phyloP scores from a whole-genome alignment of 1,139 yeast genomes.

The Blastobotrys capitulatus region DNA sequence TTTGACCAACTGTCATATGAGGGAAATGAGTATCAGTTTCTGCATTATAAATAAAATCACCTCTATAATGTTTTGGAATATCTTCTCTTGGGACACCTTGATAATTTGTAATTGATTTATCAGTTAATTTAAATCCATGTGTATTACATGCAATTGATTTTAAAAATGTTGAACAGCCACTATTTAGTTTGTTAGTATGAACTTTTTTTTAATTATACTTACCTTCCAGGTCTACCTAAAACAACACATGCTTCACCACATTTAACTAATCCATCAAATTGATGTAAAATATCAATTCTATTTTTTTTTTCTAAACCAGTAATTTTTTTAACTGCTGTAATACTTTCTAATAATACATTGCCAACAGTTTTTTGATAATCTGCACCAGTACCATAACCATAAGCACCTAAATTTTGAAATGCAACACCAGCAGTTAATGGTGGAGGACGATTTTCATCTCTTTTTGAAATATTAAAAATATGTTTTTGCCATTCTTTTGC shows the following conservation, averaged over 20 bases:
- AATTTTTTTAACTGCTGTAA: conserved; percentile 22
- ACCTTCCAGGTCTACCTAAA: conserved; percentile 66
- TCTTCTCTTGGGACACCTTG: conserved; percentile 38
- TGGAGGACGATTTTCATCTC: conserved; percentile 18
- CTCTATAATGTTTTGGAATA: conserved; percentile 49
- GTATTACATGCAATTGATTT: conserved; percentile 67
- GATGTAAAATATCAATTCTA: conserved; percentile 52
- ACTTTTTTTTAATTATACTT: not conserved
- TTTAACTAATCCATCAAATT: conserved; percentile 60
- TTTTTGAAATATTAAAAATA: conserved; percentile 38
- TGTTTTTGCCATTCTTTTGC: conserved; percentile 66
- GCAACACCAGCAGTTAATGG: conserved; percentile 46
- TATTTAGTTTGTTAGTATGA: conserved; percentile 21
- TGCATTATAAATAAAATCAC: conserved; percentile 69
- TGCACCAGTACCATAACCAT: conserved; percentile 71
- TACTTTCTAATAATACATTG: conserved; percentile 39
- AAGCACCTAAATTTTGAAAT: conserved; percentile 62
- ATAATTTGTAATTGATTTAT: conserved; percentile 40
- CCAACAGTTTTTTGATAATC: conserved; percentile 73
- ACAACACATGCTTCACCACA: conserved; percentile 77
- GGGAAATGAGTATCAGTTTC: conserved; percentile 71
- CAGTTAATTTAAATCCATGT: conserved; percentile 59
- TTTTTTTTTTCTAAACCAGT: conserved; percentile 23
- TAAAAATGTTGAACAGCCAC: conserved; percentile 76
- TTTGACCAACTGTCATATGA: conserved; percentile 65